Percentiles rank a stretch among this genome's conserved stretches.
phyloP scores from a whole-genome alignment of 2,329 filamentous ascomycete species.

The Hypoxylon sp. region DNA sequence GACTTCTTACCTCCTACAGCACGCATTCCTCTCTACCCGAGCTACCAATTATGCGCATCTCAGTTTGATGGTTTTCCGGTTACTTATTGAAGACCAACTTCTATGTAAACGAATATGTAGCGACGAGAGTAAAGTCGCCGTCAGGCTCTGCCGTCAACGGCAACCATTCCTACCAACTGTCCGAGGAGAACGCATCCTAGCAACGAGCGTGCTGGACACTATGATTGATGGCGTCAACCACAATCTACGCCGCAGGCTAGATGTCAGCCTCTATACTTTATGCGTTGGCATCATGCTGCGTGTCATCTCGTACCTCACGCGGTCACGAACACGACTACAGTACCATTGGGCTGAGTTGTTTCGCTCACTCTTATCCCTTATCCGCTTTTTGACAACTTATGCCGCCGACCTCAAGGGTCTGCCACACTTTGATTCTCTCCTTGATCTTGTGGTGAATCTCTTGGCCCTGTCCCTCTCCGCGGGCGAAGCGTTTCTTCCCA shows the following conservation, averaged over 20 bases:
- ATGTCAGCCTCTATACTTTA: constrained; percentile 86
- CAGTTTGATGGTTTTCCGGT: constrained; percentile 85
- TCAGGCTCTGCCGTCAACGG: constrained; percentile 90
- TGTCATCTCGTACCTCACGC: constrained; percentile 85
- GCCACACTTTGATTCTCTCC: constrained; percentile 78
- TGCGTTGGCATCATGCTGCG: constrained; percentile 86
- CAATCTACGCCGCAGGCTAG: constrained; percentile 87
- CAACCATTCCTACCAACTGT: constrained; percentile 86
- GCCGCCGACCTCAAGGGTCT: constrained; percentile 80
- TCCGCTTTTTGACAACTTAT: constrained; percentile 93
- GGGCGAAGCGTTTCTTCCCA: constrained; percentile 92
- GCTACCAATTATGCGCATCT: constrained; percentile 87
- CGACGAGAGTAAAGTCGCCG: constrained; percentile 78
- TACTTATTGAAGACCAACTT: constrained; percentile 86
- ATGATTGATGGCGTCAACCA: constrained; percentile 94
- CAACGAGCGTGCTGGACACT: constrained; percentile 84
- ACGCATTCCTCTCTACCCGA: constrained; percentile 86
- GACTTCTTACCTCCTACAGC: constrained; percentile 92
- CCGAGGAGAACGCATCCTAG: constrained; percentile 79
- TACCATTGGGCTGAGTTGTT: constrained; percentile 99
- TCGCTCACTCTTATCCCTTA: constrained; percentile 86
- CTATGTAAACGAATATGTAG: constrained; percentile 88
- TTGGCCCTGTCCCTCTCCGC: constrained; percentile 86
- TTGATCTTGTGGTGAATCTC: constrained; percentile 84
- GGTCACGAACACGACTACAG: constrained; percentile 81